Percentiles rank a stretch among this genome's conserved stretches.
These are phyloP conservation scores for Microdochium paspali DNA, from an alignment of 2,329 filamentous ascomycete species.

Conservation along the genomic window DNA sequence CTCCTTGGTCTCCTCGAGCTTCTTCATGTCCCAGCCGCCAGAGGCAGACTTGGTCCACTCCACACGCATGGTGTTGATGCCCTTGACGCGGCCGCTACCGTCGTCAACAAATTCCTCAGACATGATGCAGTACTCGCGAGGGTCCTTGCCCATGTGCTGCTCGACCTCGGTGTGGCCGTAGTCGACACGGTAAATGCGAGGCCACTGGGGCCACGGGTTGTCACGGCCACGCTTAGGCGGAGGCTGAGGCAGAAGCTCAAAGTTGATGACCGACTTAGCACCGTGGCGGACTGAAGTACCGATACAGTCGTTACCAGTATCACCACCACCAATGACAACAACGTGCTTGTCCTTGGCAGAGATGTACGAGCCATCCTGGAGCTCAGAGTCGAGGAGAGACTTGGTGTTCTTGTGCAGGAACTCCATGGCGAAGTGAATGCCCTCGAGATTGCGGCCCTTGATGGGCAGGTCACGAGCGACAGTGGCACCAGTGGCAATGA, in stretches of 20 bases:
- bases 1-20: constrained; percentile 83
- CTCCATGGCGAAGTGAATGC: constrained; percentile 94
- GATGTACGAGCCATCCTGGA: constrained; percentile 78
- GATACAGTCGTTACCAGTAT: constrained; percentile 97
- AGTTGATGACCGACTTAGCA: constrained; percentile 93
- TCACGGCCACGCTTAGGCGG: constrained; percentile 82
- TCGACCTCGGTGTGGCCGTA: constrained; percentile 95
- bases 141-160: constrained; percentile 91
- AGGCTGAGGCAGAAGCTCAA: constrained; percentile 88
- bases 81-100: constrained; percentile 78
- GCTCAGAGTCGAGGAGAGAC: constrained; percentile 85
- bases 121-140: constrained; percentile 97
- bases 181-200: constrained; percentile 95
- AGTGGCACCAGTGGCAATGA: constrained; percentile 87
- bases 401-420: constrained; percentile 98
- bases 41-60: constrained; percentile 88
- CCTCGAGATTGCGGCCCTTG: constrained; percentile 76
- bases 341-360: constrained; percentile 94
- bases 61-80: constrained; percentile 90
- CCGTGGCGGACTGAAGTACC: constrained; percentile 93
- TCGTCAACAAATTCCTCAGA: constrained; percentile 93
- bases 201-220: constrained; percentile 98
- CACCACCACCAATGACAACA: constrained; percentile 92
- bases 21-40: constrained; percentile 98
- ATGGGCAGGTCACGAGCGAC: constrained; percentile 90